These are phyloP conservation scores for Podila clonocystis DNA, from an alignment of 192 early-diverging fungal genomes.

Conservation along the genomic window DNA sequence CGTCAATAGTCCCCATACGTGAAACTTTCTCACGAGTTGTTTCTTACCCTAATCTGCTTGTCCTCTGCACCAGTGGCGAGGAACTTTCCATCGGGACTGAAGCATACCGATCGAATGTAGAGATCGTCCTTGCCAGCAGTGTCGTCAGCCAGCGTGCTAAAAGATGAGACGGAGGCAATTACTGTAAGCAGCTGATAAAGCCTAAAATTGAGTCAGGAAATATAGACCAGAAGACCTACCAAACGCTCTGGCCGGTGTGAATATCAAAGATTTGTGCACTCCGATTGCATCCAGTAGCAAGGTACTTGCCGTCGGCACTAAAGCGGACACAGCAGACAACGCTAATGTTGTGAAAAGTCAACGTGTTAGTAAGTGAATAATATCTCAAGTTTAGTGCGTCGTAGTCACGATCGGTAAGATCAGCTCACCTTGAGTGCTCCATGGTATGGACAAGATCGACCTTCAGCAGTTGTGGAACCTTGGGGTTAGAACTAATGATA, in stretches of 20 bases:
- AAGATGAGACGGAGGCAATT: constrained; percentile 26
- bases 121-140: constrained; percentile 83
- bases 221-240: constrained; percentile 44
- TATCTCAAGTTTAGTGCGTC: too few relatives aligned
- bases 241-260: constrained; percentile 74
- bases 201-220: too few relatives aligned
- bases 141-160: constrained; percentile 82
- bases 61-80: constrained; percentile 98
- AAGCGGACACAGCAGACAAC: constrained; percentile 99
- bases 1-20: too few relatives aligned
- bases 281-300: constrained; percentile 96
- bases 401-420: too few relatives aligned
- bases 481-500: constrained; percentile 66
- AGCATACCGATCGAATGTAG: constrained; percentile 97
- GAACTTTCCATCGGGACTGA: constrained; percentile 90
- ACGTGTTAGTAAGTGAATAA: too few relatives aligned
- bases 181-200: too few relatives aligned
- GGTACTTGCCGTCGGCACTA: constrained; percentile 88
- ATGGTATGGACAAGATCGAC: constrained; percentile 72
- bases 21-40: not conserved
- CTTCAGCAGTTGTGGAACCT: constrained; percentile 66
- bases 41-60: constrained; percentile 84
- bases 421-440: constrained; percentile 56
- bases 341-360: constrained; percentile 46
- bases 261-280: constrained; percentile 91